phyloP scores from a whole-genome alignment of 2,329 filamentous ascomycete species.

The Pestalotiopsis sp. region DNA sequence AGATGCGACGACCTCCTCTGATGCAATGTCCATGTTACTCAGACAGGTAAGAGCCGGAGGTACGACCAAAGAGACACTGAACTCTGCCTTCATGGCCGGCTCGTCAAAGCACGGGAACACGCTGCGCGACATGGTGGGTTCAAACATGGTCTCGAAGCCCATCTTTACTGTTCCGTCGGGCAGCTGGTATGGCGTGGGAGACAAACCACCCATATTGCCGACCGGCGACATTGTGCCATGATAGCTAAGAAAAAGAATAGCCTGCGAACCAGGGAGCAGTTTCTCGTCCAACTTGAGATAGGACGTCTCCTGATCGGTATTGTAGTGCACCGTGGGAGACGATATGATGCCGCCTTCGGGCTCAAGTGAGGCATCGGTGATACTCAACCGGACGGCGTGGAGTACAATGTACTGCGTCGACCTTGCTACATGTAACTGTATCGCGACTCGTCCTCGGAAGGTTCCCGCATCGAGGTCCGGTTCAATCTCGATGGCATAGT shows the following conservation, averaged over 20 bases:
- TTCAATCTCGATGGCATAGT: slow-evolving; percentile 12
- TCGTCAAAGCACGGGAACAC: slow-evolving; percentile 77
- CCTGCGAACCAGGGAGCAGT: background rate
- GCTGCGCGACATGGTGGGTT: slow-evolving; percentile 66
- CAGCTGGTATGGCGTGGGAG: slow-evolving; percentile 7
- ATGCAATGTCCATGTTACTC: slow-evolving; percentile 61
- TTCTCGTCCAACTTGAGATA: slow-evolving; percentile 1
- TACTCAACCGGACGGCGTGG: slow-evolving; percentile 1
- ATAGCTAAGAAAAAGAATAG: background rate
- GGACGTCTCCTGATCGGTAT: background rate
- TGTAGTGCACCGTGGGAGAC: background rate
- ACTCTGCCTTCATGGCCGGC: slow-evolving; percentile 70
- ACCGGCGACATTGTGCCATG: background rate
- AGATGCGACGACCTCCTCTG: background rate
- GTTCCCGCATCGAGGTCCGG: background rate
- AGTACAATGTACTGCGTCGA: slow-evolving; percentile 4
- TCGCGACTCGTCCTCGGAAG: background rate
- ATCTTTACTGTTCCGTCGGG: slow-evolving; percentile 5
- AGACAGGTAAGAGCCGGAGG: slow-evolving; percentile 69
- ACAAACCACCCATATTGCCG: slow-evolving; percentile 12
- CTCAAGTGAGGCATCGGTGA: background rate
- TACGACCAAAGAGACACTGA: slow-evolving; percentile 68
- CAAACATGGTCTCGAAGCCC: slow-evolving; percentile 41
- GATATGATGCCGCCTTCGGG: background rate
- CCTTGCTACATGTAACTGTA: background rate